Evolutionary conservation across 257 asterid species (phyloP), one percentile per base, ranked within the genome.

Genomic region (Jacaranda copaia): DNA sequence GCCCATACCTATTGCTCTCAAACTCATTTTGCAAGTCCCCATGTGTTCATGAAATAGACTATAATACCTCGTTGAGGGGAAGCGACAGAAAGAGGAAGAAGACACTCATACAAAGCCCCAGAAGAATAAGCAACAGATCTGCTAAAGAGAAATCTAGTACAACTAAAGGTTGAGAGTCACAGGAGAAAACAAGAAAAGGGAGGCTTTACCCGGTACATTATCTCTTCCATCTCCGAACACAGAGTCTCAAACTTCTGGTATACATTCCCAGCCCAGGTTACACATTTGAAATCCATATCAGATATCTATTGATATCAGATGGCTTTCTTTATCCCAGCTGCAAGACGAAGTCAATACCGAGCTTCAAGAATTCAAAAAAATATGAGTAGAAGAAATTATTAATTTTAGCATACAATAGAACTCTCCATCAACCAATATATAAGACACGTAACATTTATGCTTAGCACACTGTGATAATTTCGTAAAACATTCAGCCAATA

Each of bases 151-250:
- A 66, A 67, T 18, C 8, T 32, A 68, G 19, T 49, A 20, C 48
- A 52, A 35, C 63, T 67, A 67, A 70, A 10, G 52, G 51, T 52
- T 3, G 13, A 13, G 4, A 46, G 11, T 16, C 1, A 16, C 56
- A 49, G 56, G 56, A 25, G 39, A 15, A 46, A 39, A 56, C 15
- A 15, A 19, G 74, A 62, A 36, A 73, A 36, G 71, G 68, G 36
- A 79, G 59, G 18, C 2, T 64, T 72, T 77, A 93, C 98, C 97
- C 90, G 86, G 68, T 84, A 87, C 88, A 93, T 85, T 77, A 82
- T 93, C 75, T 91, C 98, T 87, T 93, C 98, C 79, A 89, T 86
- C 84, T 91, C 98, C 85, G 87, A 71, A 76, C 97, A 93, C 96
- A 93, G 87, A 14, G 90, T 83, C 89, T 91, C 97, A 53, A 91